Evolutionary conservation across 768 basidiomycete species (phyloP).

Genomic region (Russula ochroleuca): DNA sequence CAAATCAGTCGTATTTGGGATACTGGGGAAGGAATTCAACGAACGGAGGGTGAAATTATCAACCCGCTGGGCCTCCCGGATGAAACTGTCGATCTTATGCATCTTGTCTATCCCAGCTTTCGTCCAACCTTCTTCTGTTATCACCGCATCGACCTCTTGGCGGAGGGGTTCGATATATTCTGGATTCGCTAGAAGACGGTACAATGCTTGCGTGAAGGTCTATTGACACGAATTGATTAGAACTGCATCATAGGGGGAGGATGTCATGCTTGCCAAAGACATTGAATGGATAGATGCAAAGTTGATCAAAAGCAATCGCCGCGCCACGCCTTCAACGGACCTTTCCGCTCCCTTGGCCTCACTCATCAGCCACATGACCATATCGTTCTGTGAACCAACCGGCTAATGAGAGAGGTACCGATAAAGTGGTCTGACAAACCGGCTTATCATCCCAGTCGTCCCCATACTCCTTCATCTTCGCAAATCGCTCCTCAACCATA

Average conservation of each 20-base stretch:
- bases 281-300: slow-evolving; percentile 39
- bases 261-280: slow-evolving; percentile 31
- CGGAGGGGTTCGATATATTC: slow-evolving; percentile 24
- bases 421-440: too few relatives aligned
- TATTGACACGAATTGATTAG: neutral
- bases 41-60: slow-evolving; percentile 16
- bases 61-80: slow-evolving; percentile 33
- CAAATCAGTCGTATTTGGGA: neutral
- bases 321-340: slow-evolving; percentile 32
- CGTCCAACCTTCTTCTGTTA: too few relatives aligned
- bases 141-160: too few relatives aligned
- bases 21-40: neutral
- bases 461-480: neutral
- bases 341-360: too few relatives aligned
- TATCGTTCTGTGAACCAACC: slow-evolving; percentile 29
- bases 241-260: neutral
- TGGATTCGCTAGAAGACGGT: slow-evolving; percentile 28
- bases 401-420: neutral
- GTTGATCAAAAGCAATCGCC: slow-evolving; percentile 38
- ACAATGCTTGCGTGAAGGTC: slow-evolving; percentile 23
- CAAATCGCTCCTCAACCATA: slow-evolving; percentile 1
- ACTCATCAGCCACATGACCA: too few relatives aligned
- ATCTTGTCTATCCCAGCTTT: slow-evolving; percentile 10
- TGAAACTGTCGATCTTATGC: slow-evolving; percentile 37
- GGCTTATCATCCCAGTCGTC: neutral